A percentile compares a stretch with the other conserved stretches of the same genome.
Evolutionary conservation across 441 rosid genomes (phyloP).

Genomic region (Corymbia citriodora): DNA sequence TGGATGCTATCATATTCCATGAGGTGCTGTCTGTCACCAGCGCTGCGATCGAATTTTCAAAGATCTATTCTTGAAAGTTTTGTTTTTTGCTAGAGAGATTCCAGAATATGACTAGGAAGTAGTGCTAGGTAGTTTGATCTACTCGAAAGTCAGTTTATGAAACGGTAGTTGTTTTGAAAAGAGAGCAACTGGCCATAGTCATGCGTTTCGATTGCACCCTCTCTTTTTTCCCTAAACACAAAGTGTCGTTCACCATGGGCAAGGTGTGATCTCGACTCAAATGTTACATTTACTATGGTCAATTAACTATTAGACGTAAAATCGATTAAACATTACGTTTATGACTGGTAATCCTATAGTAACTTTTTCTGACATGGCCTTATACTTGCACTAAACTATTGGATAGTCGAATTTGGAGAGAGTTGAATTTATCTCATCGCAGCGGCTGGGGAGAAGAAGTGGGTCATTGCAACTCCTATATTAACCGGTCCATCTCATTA

Average conservation of each 20-base stretch:
- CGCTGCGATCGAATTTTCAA: neutral
- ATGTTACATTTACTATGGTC: too few relatives aligned
- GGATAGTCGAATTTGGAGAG: too few relatives aligned
- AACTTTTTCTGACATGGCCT: too few relatives aligned
- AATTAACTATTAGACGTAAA: neutral
- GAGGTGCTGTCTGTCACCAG: neutral
- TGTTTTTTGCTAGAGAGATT: neutral
- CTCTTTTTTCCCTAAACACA: neutral
- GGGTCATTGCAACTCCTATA: too few relatives aligned
- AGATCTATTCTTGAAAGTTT: neutral
- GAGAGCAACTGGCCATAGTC: neutral
- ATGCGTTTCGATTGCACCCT: neutral
- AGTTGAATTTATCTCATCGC: too few relatives aligned
- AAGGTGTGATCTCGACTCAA: too few relatives aligned
- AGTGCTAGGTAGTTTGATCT: neutral
- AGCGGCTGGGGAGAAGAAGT: too few relatives aligned
- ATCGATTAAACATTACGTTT: neutral
- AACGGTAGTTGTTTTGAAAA: neutral
- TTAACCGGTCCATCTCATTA: too few relatives aligned
- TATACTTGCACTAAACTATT: too few relatives aligned
- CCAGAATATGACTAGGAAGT: neutral
- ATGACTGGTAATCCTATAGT: too few relatives aligned
- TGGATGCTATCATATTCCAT: neutral
- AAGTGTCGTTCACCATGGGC: neutral
- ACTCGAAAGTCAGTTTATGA: neutral